phyloP scores from a whole-genome alignment of 352 stramenopile genomes.

The Hyphochytrium catenoides region DNA sequence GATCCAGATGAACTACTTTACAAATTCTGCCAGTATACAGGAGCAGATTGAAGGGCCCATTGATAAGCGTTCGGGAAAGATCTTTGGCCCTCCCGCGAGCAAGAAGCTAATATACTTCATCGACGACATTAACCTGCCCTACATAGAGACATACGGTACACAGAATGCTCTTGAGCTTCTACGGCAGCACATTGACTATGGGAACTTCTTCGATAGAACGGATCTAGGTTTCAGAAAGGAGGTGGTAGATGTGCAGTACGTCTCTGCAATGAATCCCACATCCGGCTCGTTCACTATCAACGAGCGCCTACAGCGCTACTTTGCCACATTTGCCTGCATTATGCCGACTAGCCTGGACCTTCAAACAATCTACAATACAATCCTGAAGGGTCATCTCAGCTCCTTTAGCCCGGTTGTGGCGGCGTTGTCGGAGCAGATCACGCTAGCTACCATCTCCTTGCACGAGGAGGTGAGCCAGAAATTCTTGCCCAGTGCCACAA shows the following conservation, averaged over 20 bases:
- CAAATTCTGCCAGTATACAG: constrained; percentile 76
- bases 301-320: constrained; percentile 82
- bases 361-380: constrained; percentile 83
- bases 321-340: constrained; percentile 80
- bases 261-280: constrained; percentile 90
- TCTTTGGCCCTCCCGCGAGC: constrained; percentile 80
- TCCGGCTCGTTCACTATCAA: constrained; percentile 90
- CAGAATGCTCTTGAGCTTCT: constrained; percentile 84
- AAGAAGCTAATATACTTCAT: constrained; percentile 92
- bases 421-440: constrained; percentile 50
- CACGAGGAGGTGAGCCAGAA: constrained; percentile 74
- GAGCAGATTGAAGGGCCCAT: constrained; percentile 88
- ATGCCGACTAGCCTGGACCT: constrained; percentile 83
- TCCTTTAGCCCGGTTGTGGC: constrained; percentile 33
- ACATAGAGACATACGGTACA: constrained; percentile 89
- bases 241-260: constrained; percentile 85
- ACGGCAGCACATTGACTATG: constrained; percentile 87
- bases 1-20: constrained; percentile 96
- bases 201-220: constrained; percentile 79
- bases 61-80: constrained; percentile 81
- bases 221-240: constrained; percentile 90
- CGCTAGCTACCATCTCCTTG: constrained; percentile 66
- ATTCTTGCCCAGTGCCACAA: constrained; percentile 85
- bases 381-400: constrained; percentile 78
- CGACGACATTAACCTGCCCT: constrained; percentile 87